A percentile compares a stretch with the other conserved stretches of the same genome.
These are phyloP conservation scores for Cyberlindnera petersonii DNA, from an alignment of 805 yeast genomes.

Conservation along the genomic window DNA sequence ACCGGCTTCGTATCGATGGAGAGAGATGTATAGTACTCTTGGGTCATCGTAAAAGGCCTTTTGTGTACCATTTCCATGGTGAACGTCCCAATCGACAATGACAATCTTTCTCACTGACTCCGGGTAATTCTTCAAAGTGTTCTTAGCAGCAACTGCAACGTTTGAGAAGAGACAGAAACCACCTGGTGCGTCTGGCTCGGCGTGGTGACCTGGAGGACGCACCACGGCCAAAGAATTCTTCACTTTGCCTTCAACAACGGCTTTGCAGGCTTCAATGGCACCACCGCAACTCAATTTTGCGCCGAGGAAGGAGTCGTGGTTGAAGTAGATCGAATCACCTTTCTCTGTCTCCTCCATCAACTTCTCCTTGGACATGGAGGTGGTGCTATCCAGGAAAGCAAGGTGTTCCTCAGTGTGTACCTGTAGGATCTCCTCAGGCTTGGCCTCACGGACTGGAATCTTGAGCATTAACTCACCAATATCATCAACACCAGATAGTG, in stretches of 20 bases:
- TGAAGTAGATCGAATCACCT: slow-evolving; percentile 93
- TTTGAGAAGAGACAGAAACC: slow-evolving; percentile 95
- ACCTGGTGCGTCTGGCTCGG: slow-evolving; percentile 95
- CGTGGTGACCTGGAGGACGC: slow-evolving; percentile 99
- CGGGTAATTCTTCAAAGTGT: slow-evolving; percentile 76
- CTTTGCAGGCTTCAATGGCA: slow-evolving; percentile 91
- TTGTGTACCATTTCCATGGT: slow-evolving; percentile 98
- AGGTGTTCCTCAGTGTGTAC: slow-evolving; percentile 86
- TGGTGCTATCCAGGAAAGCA: slow-evolving; percentile 69
- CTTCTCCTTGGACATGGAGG: slow-evolving; percentile 70
- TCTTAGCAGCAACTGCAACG: slow-evolving; percentile 95
- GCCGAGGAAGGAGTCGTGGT: slow-evolving; percentile 80
- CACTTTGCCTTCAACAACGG: slow-evolving; percentile 89
- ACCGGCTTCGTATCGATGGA: slow-evolving; percentile 91
- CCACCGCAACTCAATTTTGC: slow-evolving; percentile 97
- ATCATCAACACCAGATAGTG: slow-evolving; percentile 60
- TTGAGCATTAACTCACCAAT: slow-evolving; percentile 86
- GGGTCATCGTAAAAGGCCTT: slow-evolving; percentile 87
- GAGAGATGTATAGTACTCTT: slow-evolving; percentile 81
- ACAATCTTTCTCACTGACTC: slow-evolving; percentile 82
- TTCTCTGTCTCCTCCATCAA: slow-evolving; percentile 78
- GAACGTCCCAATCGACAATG: slow-evolving; percentile 96
- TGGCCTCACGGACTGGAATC: slow-evolving; percentile 87
- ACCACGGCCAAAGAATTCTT: slow-evolving; percentile 92
- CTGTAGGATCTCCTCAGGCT: slow-evolving; percentile 74